A percentile compares a stretch with the other conserved stretches of the same genome.
Conservation (phyloP, 106 monocot genomes). For the Dioscorea dumetorum region DNA sequence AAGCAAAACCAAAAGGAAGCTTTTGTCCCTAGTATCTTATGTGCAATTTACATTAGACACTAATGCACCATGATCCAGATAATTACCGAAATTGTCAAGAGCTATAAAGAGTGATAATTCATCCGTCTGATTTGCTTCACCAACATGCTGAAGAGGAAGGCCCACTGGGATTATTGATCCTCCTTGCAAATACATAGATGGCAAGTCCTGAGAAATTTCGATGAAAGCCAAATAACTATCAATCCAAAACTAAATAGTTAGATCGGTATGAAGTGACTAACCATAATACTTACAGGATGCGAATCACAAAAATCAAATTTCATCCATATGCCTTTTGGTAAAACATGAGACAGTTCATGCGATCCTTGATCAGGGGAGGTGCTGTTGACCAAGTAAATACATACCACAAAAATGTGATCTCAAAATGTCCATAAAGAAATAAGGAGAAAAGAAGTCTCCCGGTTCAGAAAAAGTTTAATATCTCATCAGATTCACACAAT, state of each 20-base stretch:
- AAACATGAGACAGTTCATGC: conserved; percentile 45
- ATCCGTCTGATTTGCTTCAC: conserved; percentile 64
- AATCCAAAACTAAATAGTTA: neutral
- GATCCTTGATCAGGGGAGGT: conserved; percentile 60
- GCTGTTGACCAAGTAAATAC: conserved; percentile 27
- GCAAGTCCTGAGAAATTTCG: conserved; percentile 63
- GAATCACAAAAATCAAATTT: conserved; percentile 93
- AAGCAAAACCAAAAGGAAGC: too few relatives aligned
- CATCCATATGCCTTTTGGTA: conserved; percentile 83
- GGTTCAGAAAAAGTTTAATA: too few relatives aligned
- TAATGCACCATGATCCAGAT: neutral
- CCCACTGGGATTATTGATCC: conserved; percentile 93
- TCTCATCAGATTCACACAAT: too few relatives aligned
- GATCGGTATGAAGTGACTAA: neutral
- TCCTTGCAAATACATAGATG: conserved; percentile 80
- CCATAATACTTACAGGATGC: conserved; percentile 67
- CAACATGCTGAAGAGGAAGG: conserved; percentile 70
- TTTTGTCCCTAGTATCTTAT: too few relatives aligned
- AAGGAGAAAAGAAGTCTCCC: too few relatives aligned
- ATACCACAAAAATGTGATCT: too few relatives aligned
- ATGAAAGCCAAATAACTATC: neutral
- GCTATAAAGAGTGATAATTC: conserved; percentile 69
- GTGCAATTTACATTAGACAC: neutral
- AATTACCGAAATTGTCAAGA: conserved; percentile 74
- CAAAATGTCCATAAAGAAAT: too few relatives aligned